Base-by-base conservation (phyloP, 345 rosid genomes). In the Ceriops decandra region DNA sequence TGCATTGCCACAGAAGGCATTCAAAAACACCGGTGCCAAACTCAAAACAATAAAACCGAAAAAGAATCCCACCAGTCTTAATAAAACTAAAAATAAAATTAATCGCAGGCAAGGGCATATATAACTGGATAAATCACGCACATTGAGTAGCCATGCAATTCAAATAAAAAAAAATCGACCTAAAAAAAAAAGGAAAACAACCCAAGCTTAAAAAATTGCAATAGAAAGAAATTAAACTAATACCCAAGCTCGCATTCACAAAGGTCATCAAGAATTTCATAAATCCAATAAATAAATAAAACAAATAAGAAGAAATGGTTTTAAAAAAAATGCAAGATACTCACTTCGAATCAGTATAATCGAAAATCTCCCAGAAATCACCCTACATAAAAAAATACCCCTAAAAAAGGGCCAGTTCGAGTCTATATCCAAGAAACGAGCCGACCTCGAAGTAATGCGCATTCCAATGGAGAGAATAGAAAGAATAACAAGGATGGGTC, bases 41-140 rank as follows among this genome's bases (percentile, higher is more conserved):
- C 16, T 42, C 59, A 56, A 21, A 56, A 24, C 5, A 24, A 27
- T 4, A 53, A 53, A 53, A 53, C 4, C 11, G 4, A 53, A 53
- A 53, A 53, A 0, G 7, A 33, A 33, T 33, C 36, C 36, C 10
- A 33, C 36, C 36, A 33, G 8, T 33, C 36, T 33, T 33, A 33
- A 33, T 9, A 7, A 33, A 33, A 54, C 71, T 63, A 66, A 62
- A 69, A 47, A 11, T 49, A 42, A 38, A 42, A 13, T 42, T 42
- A 3, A 42, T 42, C 49, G 0, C 5, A 13, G 46, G 5, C 15
- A 42, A 42, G 49, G 49, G 47, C 3, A 10, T 7, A 33, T 33
- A 42, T 42, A 42, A 15, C 49, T 3, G 13, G 49, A 42, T 11
- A 13, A 42, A 42, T 11, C 49, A 42, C 49, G 17, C 49, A 42